Percentiles rank a stretch among this genome's conserved stretches.
These are phyloP conservation scores for Glutinoglossum americanum DNA, from an alignment of 495 filamentous ascomycete genomes.

Conservation along the genomic window DNA sequence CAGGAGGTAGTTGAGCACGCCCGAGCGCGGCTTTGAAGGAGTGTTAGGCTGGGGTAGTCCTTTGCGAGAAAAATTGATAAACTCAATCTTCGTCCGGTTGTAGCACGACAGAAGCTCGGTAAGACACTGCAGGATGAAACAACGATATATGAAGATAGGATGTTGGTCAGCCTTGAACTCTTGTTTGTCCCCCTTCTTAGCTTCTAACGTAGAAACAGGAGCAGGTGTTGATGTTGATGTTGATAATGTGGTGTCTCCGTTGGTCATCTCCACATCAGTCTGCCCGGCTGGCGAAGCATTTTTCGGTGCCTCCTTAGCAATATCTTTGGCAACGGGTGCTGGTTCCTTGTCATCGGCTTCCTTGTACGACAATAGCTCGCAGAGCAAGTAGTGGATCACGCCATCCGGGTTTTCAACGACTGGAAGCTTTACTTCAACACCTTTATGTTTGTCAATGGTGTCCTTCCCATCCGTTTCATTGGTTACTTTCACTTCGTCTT, in stretches of 20 bases:
- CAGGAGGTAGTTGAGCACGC: constrained; percentile 80
- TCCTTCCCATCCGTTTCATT: constrained; percentile 31
- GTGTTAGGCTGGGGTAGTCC: constrained; percentile 62
- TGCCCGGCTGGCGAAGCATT: constrained; percentile 20
- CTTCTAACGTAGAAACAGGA: constrained; percentile 12
- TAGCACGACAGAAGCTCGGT: constrained; percentile 86
- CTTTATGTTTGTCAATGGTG: constrained; percentile 36
- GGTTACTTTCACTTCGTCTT: constrained; percentile 33
- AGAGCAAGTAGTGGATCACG: constrained; percentile 89
- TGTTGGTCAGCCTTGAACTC: constrained; percentile 83
- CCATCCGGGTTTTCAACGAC: constrained; percentile 85
- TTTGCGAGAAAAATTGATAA: constrained; percentile 93
- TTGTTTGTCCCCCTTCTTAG: constrained; percentile 11
- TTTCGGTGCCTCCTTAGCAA: constrained; percentile 10
- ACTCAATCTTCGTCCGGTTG: constrained; percentile 87
- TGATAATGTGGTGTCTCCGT: constrained; percentile 7
- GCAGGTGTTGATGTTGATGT: constrained; percentile 4
- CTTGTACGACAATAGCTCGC: constrained; percentile 75
- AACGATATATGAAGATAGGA: constrained; percentile 87
- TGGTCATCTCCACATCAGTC: constrained; percentile 29
- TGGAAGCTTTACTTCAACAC: constrained; percentile 53
- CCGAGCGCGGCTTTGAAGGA: constrained; percentile 82
- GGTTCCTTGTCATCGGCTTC: constrained; percentile 70
- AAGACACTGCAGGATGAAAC: constrained; percentile 83
- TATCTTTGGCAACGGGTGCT: constrained; percentile 27